Evolutionary conservation across 1,139 yeast genomes (phyloP).

Genomic region (Pichia sp.): DNA sequence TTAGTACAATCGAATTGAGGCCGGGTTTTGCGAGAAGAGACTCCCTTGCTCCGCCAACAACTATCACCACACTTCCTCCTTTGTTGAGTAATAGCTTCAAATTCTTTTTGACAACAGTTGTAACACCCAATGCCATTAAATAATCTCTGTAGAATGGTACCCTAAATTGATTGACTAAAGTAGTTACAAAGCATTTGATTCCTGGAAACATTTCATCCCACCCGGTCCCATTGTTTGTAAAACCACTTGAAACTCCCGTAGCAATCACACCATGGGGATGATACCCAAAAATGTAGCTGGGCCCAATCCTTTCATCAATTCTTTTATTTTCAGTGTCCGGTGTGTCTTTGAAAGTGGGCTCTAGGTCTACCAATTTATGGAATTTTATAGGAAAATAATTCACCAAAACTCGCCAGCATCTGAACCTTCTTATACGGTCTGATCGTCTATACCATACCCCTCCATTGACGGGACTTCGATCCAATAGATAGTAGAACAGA

Average conservation of each 20-base stretch:
- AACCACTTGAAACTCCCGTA: conserved; percentile 83
- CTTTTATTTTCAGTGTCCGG: neutral
- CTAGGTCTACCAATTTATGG: conserved; percentile 64
- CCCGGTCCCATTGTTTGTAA: conserved; percentile 39
- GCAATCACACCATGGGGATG: conserved; percentile 98
- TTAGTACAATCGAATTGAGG: conserved; percentile 58
- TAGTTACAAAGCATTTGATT: conserved; percentile 68
- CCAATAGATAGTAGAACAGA: conserved; percentile 54
- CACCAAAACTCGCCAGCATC: conserved; percentile 71
- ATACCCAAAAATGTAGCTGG: conserved; percentile 83
- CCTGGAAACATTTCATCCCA: conserved; percentile 61
- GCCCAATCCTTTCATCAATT: conserved; percentile 41
- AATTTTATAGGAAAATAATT: conserved; percentile 75
- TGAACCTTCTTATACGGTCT: conserved; percentile 50
- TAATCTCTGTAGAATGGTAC: conserved; percentile 91
- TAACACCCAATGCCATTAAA: conserved; percentile 71
- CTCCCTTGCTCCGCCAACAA: conserved; percentile 95
- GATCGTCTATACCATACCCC: conserved; percentile 56
- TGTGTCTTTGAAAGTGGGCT: conserved; percentile 63
- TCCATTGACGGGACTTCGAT: conserved; percentile 73
- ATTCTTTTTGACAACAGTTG: conserved; percentile 77
- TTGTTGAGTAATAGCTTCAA: conserved; percentile 62
- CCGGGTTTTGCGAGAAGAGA: conserved; percentile 67
- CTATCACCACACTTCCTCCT: conserved; percentile 76
- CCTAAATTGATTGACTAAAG: conserved; percentile 77